Evolutionary conservation across 2,329 filamentous ascomycete species (phyloP).

Genomic region (Chrysosporium queenslandicum): DNA sequence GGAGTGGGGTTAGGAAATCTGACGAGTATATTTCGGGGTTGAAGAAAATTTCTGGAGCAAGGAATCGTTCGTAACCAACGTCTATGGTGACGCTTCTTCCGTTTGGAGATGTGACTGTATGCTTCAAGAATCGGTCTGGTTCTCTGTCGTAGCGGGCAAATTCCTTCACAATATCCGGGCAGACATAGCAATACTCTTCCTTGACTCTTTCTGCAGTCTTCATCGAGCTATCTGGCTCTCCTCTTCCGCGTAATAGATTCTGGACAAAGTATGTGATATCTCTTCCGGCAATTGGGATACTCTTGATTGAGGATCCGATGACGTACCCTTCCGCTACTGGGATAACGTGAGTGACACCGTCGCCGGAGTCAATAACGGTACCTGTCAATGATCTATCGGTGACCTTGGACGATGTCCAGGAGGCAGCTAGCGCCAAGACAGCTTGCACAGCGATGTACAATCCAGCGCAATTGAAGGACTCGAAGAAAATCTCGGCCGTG

Average conservation of each 20-base stretch:
- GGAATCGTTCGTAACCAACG: conserved; percentile 93
- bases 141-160: conserved; percentile 91
- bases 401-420: conserved; percentile 97
- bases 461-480: conserved; percentile 98
- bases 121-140: conserved; percentile 79
- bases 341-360: conserved; percentile 98
- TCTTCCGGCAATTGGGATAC: conserved; percentile 91
- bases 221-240: conserved; percentile 89
- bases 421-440: conserved; percentile 88
- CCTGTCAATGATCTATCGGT: conserved; percentile 91
- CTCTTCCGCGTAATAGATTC: conserved; percentile 85
- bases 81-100: conserved; percentile 79
- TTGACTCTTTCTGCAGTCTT: conserved; percentile 98
- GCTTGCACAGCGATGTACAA: conserved; percentile 98
- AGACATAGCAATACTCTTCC: conserved; percentile 97
- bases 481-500: conserved; percentile 99
- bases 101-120: conserved; percentile 75
- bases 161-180: conserved; percentile 97
- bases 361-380: conserved; percentile 96
- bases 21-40: conserved; percentile 99
- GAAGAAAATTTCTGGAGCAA: conserved; percentile 98
- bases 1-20: conserved; percentile 91
- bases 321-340: conserved; percentile 98
- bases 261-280: conserved; percentile 99
- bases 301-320: conserved; percentile 98